Percentiles rank a stretch among this genome's conserved stretches.
phyloP scores from a whole-genome alignment of 1,284 basidiomycete genomes.

The Nidula niveotomentosa region DNA sequence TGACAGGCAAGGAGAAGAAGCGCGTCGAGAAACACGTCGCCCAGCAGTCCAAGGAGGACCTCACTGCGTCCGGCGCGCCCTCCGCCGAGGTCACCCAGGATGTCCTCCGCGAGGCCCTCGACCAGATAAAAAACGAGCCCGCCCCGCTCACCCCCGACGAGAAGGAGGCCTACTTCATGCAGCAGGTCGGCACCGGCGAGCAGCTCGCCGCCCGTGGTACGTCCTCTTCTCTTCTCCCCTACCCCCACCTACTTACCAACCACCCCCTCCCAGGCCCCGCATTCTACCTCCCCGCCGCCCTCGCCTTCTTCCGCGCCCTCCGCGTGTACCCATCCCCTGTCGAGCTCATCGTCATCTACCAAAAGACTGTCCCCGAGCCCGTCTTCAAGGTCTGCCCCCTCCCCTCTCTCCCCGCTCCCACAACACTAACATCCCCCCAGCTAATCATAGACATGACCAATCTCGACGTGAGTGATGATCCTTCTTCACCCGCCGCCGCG shows the following conservation, averaged over 20 bases:
- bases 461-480: conserved; percentile 78
- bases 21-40: conserved; percentile 79
- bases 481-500: conserved; percentile 35
- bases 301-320: conserved; percentile 92
- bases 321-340: conserved; percentile 93
- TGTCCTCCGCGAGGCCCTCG: conserved; percentile 60
- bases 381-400: conserved; percentile 71
- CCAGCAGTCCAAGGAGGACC: conserved; percentile 48
- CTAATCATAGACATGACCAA: conserved; percentile 88
- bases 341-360: conserved; percentile 91
- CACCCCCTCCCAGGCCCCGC: conserved; percentile 56
- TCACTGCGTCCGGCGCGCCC: conserved; percentile 24
- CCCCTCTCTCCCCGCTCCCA: background rate
- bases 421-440: conserved; percentile 28
- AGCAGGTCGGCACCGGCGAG: conserved; percentile 87
- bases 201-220: conserved; percentile 78
- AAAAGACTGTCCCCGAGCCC: conserved; percentile 86
- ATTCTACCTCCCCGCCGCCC: conserved; percentile 78
- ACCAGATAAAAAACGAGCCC: conserved; percentile 63
- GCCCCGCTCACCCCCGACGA: conserved; percentile 70
- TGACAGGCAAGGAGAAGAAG: conserved; percentile 87
- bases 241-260: conserved; percentile 3
- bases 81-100: conserved; percentile 39
- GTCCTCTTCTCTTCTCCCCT: background rate
- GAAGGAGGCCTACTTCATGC: conserved; percentile 90